phyloP scores from a whole-genome alignment of 2,329 filamentous ascomycete genomes.

The Claviceps paspali region DNA sequence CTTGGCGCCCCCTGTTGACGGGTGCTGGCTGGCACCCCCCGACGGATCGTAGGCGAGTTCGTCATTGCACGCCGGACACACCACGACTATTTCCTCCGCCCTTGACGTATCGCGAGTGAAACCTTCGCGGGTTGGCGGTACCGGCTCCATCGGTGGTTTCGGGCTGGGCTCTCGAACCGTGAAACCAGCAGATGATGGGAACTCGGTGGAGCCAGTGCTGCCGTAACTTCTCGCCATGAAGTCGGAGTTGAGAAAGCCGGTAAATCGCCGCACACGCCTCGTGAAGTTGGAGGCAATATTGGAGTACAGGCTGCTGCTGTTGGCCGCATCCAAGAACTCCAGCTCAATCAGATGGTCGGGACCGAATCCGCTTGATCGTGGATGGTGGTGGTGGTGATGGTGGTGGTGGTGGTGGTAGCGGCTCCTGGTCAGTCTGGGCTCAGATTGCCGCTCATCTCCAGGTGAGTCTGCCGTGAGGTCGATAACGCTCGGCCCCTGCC shows the following conservation, averaged over 20 bases:
- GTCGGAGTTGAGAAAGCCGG: constrained; percentile 12
- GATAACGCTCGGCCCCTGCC: constrained; percentile 24
- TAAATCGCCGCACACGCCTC: constrained; percentile 13
- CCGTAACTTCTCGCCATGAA: constrained; percentile 10
- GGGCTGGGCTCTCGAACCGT: constrained; percentile 19
- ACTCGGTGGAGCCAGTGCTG: constrained; percentile 7
- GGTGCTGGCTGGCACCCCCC: constrained; percentile 12
- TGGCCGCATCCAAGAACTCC: constrained; percentile 10
- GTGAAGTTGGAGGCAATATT: constrained; percentile 10
- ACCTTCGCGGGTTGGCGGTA: constrained; percentile 51
- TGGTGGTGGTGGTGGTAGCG: constrained; percentile 7
- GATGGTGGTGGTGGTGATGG: constrained; percentile 8
- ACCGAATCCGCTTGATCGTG: constrained; percentile 1
- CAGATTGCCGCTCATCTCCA: constrained; percentile 14
- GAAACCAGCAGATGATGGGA: constrained; percentile 16
- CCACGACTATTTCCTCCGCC: constrained; percentile 52
- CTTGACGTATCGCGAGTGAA: constrained; percentile 57
- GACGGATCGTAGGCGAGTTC: constrained; percentile 63
- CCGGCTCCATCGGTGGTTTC: constrained; percentile 43
- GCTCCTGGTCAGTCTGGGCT: constrained; percentile 3
- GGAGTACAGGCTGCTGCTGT: constrained; percentile 6
- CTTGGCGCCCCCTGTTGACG: constrained; percentile 9
- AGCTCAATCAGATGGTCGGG: constrained; percentile 14
- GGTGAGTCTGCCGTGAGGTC: constrained; percentile 36
- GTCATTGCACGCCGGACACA: constrained; percentile 76